phyloP scores from a whole-genome alignment of 768 basidiomycete genomes.

The Tricholoma flavovirens region DNA sequence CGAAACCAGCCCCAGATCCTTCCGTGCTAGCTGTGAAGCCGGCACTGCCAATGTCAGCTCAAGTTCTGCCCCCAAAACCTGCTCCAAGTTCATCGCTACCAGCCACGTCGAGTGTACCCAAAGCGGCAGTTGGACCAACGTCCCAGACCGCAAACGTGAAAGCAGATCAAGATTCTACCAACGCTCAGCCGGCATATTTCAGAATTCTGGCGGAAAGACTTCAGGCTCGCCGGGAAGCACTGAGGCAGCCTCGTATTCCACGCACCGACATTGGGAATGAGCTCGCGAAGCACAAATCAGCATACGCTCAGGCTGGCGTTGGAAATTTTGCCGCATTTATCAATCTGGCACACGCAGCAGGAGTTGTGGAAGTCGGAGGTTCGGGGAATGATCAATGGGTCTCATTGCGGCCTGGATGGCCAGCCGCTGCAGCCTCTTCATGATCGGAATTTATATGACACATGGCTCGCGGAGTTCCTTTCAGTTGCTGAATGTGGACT shows the following conservation, averaged over 20 bases:
- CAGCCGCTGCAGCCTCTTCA: neutral
- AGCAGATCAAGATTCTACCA: neutral
- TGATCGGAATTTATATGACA: neutral
- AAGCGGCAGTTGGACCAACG: neutral
- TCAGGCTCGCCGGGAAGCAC: neutral
- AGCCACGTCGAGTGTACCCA: neutral
- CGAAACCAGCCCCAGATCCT: neutral
- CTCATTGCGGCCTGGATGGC: conserved; percentile 15
- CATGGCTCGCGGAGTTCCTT: neutral
- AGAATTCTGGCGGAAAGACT: conserved; percentile 1
- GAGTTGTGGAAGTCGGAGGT: conserved; percentile 19
- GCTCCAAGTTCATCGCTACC: neutral
- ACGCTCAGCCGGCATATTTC: neutral
- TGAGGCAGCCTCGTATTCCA: neutral
- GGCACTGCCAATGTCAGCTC: neutral
- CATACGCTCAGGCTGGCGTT: conserved; percentile 18
- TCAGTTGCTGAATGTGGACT: neutral
- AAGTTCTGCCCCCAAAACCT: neutral
- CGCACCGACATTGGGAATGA: conserved; percentile 15
- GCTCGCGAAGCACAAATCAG: conserved; percentile 13
- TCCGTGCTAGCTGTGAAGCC: neutral
- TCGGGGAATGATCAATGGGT: conserved; percentile 18
- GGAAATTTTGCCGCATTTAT: conserved; percentile 19
- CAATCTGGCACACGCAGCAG: conserved; percentile 16
- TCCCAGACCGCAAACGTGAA: neutral